Evolutionary conservation across 139 green algal genomes (phyloP), one percentile per base, ranked within the genome.

Genomic region (Desmodesmus armatus): DNA sequence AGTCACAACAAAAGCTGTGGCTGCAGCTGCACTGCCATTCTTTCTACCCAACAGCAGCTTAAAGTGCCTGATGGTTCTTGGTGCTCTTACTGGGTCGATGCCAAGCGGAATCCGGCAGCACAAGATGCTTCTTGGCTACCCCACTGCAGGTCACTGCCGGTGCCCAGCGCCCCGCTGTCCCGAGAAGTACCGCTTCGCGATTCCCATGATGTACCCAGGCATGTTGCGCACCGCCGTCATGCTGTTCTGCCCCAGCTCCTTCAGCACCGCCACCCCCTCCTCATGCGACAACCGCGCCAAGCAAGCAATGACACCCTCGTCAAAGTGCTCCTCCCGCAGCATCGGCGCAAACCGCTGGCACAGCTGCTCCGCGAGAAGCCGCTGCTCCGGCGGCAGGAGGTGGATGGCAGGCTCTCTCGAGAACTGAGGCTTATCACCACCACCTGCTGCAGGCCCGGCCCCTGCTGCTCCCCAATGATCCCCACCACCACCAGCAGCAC

Each of bases 191-290:
- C 86, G 58, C 86, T 83, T 86, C 63, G 73, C 84, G 41, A 89
- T 89, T 39, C 86, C 86, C 86, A 89, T 89, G 47, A 89, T 87
- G 74, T 89, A 89, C 1, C 62, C 80, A 2, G 86, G 80, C 33
- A 86, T 23, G 72, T 89, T 89, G 60, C 86, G 73, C 39, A 89
- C 80, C 11, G 29, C 70, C 13, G 43, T 72, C 85, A 89, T 47
- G 72, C 83, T 84, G 44, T 89, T 89, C 7, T 51, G 43, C 23
- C 53, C 67, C 25, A 89, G 44, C 62, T 89, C 85, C 33, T 86
- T 72, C 29, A 88, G 65, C 72, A 87, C 82, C 33, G 37, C 58
- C 23, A 87, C 25, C 7, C n/a, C 80, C 21, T 79, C 65, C 6
- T 27, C 47, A 1, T 15, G 31, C 5, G 29, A 7, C 33, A 86